Evolutionary conservation across 805 yeast genomes (phyloP).

Genomic region (Ogataea chonburiensis): DNA sequence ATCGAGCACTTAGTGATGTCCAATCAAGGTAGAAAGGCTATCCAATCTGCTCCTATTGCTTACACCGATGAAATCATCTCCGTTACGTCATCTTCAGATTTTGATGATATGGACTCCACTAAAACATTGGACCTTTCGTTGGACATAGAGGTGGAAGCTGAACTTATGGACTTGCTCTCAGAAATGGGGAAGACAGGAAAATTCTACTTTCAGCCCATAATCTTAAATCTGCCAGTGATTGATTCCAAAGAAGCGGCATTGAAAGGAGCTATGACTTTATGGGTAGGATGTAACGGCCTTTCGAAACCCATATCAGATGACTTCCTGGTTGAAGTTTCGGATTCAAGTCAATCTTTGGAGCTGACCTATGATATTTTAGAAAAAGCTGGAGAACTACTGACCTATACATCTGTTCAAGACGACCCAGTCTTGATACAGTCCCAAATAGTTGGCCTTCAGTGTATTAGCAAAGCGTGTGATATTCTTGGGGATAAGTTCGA

Average conservation of each 20-base stretch:
- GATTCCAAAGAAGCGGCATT: conserved; percentile 2
- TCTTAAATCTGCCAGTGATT: background rate
- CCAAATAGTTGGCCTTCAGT: conserved; percentile 40
- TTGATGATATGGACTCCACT: background rate
- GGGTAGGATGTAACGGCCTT: conserved; percentile 3
- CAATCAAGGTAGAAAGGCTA: background rate
- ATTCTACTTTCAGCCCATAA: background rate
- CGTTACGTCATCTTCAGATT: conserved; percentile 10
- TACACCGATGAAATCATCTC: conserved; percentile 25
- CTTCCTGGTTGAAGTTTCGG: conserved; percentile 2
- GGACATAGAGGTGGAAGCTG: conserved; percentile 1
- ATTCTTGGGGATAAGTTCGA: conserved; percentile 41
- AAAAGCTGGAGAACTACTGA: conserved; percentile 43
- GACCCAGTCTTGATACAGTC: conserved; percentile 15
- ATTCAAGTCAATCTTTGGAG: conserved; percentile 9
- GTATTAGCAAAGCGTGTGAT: conserved; percentile 38
- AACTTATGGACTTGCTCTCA: background rate
- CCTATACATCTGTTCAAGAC: conserved; percentile 30
- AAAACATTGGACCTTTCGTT: background rate
- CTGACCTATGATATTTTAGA: conserved; percentile 34
- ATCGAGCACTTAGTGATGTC: conserved; percentile 18
- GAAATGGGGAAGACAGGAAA: background rate
- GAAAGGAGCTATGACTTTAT: conserved; percentile 3
- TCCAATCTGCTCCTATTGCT: conserved; percentile 8
- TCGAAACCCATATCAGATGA: background rate